Conservation (phyloP, 768 basidiomycete genomes). For the Clavaria fumosa region DNA sequence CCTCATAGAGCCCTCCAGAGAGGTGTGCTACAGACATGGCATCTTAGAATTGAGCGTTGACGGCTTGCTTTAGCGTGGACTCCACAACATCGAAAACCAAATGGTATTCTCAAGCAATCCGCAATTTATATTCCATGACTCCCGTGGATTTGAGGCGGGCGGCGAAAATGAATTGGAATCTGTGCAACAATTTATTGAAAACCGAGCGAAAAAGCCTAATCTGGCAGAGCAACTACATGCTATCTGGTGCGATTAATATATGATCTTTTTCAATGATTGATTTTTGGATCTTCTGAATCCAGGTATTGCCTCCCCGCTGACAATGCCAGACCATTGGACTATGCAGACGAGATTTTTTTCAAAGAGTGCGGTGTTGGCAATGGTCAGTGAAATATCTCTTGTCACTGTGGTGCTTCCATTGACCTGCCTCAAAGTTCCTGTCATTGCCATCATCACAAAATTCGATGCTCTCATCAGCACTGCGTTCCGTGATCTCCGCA, state of each 20-base stretch:
- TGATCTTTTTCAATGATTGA: slow-evolving; percentile 1
- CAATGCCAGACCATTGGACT: slow-evolving; percentile 14
- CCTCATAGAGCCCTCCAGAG: not conserved
- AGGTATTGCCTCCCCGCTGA: slow-evolving; percentile 26
- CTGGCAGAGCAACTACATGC: slow-evolving; percentile 20
- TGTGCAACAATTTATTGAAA: slow-evolving; percentile 18
- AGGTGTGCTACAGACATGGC: not conserved
- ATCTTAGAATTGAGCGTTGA: not conserved
- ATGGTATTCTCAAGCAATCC: slow-evolving; percentile 20
- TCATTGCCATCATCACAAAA: slow-evolving; percentile 24
- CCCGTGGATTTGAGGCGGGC: slow-evolving; percentile 27
- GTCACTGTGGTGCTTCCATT: not conserved
- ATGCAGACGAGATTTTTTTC: slow-evolving; percentile 20
- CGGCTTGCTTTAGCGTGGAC: slow-evolving; percentile 16
- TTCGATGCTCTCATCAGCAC: slow-evolving; percentile 17
- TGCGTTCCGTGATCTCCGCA: slow-evolving; percentile 11
- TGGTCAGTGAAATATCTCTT: slow-evolving; percentile 11
- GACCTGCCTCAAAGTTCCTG: slow-evolving; percentile 18
- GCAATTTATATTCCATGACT: slow-evolving; percentile 27
- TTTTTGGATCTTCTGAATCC: not conserved
- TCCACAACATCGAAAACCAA: slow-evolving; percentile 19
- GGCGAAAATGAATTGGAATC: slow-evolving; percentile 14
- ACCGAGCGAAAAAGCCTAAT: slow-evolving; percentile 10
- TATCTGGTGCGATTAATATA: slow-evolving; percentile 19
- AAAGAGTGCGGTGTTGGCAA: slow-evolving; percentile 13